Base-by-base conservation (phyloP, 2,329 filamentous ascomycete genomes). In the Dryadomyces quercivorus region DNA sequence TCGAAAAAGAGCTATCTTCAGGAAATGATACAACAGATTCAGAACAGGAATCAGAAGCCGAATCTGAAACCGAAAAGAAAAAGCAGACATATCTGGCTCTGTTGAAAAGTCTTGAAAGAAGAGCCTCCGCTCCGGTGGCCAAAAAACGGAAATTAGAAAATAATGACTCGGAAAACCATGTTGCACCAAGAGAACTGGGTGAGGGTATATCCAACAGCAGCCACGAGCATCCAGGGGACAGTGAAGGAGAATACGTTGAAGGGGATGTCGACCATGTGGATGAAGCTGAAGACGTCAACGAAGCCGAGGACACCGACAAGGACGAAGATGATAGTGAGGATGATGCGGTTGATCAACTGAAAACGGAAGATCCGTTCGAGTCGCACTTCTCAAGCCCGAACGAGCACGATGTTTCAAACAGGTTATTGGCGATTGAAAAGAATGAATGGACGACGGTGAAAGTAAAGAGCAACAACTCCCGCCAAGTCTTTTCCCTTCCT, bases 341-440 rank as follows among this genome's bases (percentile, higher is more conserved):
- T 6, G 67, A 72, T 10, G 75, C 75, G 20, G 72, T 75, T 50
- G 76, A 79, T 46, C 73, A 71, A 31, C 69, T 62, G 5, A 69
- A 69, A 56, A 59, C 68, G 1, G 65, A 67, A 6, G 87, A 95
- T 66, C 85, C 88, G 0, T 96, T 94, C 63, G 86, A 93, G 59
- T 70, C 73, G 8, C 92, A 96, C 68, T 95, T 94, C 65, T 80
- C 81, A 38, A 75, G 75, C 45, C 81, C 83, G 0, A 78, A 91
- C 48, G 79, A 86, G 50, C 73, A 76, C 6, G 68, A 77, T 45
- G 69, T 89, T 8, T 70, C 75, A 1, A 69, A 71, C 60, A 78
- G 71, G n/a, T 63, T 85, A 8, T 70, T 73, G 53, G 72, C 73
- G 0, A 67, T 78, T 26, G 69, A 78, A 56, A 68, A 71, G 6